Percentiles rank a stretch among this genome's conserved stretches.
These are phyloP conservation scores for Mrakia hoshinonis DNA, from an alignment of 768 basidiomycete species.

Conservation along the genomic window DNA sequence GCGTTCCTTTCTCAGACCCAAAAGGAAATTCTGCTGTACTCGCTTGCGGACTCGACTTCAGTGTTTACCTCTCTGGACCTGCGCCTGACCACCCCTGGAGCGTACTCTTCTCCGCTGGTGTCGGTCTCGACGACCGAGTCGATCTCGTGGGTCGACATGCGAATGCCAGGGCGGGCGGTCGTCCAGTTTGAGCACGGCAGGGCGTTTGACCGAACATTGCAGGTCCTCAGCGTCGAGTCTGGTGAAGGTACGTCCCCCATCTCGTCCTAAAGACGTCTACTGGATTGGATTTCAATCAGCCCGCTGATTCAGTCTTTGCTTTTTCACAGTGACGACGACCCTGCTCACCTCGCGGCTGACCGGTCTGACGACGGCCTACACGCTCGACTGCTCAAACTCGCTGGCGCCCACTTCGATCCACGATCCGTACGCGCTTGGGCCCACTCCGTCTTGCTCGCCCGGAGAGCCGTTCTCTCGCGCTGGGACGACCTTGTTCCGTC, in stretches of 20 bases:
- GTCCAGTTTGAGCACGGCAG: constrained; percentile 22
- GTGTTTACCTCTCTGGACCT: constrained; percentile 22
- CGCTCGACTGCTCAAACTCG: neutral
- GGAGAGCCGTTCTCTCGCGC: neutral
- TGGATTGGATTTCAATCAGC: neutral
- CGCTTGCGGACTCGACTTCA: constrained; percentile 8
- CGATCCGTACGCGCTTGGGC: constrained; percentile 12
- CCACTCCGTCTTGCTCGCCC: neutral
- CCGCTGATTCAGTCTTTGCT: neutral
- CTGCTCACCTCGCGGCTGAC: constrained; percentile 23
- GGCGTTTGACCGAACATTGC: constrained; percentile 17
- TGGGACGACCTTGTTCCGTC: constrained; percentile 8
- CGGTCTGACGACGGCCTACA: constrained; percentile 18
- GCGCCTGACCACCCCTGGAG: neutral
- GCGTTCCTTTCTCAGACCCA: too few relatives aligned
- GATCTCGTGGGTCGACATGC: constrained; percentile 19
- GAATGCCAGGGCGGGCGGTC: constrained; percentile 23
- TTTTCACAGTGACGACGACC: constrained; percentile 3
- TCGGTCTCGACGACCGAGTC: constrained; percentile 24
- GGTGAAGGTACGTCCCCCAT: constrained; percentile 1
- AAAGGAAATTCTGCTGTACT: neutral
- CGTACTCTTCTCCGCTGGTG: constrained; percentile 4
- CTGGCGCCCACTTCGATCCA: neutral
- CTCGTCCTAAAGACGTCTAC: neutral
- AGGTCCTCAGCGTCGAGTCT: constrained; percentile 3